These are phyloP conservation scores for Tetrahymena borealis DNA, from an alignment of 73 alveolate species.

Conservation along the genomic window DNA sequence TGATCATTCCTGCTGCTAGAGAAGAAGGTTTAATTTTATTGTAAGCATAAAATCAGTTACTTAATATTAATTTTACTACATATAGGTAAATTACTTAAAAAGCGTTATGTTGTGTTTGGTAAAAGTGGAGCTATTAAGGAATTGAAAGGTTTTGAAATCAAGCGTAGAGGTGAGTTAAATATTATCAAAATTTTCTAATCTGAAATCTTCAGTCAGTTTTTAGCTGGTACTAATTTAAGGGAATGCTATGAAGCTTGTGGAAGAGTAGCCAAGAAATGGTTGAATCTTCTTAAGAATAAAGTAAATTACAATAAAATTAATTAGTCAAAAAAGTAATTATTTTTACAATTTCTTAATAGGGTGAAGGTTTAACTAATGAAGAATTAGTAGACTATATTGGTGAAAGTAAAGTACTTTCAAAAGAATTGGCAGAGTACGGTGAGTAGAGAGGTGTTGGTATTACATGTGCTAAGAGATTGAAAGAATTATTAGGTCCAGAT, in stretches of 20 bases:
- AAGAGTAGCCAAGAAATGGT: constrained; percentile 65
- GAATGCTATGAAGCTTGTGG: constrained; percentile 97
- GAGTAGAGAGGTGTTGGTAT: constrained; percentile 80
- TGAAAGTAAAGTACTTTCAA: constrained; percentile 83
- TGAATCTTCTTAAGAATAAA: constrained; percentile 47
- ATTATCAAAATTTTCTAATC: constrained; percentile 96
- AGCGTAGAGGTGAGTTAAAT: constrained; percentile 99
- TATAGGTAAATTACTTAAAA: constrained; percentile 88
- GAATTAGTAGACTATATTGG: constrained; percentile 91
- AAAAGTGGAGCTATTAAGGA: constrained; percentile 67
- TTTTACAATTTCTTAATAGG: too few species aligned
- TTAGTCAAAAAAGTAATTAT: constrained; percentile 67
- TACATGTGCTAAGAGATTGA: constrained; percentile 97
- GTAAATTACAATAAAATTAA: constrained; percentile 67
- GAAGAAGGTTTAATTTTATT: constrained; percentile 69
- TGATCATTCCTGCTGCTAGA: constrained; percentile 96
- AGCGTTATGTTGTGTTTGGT: constrained; percentile 68
- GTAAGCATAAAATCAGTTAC: background rate
- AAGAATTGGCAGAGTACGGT: constrained; percentile 84
- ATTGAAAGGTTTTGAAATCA: constrained; percentile 97
- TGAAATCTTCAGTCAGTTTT: constrained; percentile 94
- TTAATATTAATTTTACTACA: background rate
- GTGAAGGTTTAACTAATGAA: constrained; percentile 82
- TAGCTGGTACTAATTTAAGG: constrained; percentile 86
- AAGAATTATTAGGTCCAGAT: constrained; percentile 94